Evolutionary conservation across 1,139 yeast species (phyloP), one percentile per base, ranked within the genome.

Genomic region (Yamadazyma siamensis): DNA sequence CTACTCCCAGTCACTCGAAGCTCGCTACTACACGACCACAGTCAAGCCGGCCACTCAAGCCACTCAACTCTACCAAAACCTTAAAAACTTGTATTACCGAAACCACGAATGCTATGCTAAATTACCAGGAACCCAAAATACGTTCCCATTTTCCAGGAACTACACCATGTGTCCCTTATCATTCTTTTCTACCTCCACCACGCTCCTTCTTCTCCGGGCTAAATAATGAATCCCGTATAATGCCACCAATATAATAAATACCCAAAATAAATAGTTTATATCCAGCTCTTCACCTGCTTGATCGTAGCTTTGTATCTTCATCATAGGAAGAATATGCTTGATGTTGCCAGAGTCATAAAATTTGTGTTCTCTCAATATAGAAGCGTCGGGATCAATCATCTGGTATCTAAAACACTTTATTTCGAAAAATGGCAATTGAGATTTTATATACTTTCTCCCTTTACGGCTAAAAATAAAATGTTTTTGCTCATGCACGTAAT

Each of bases 341-440:
- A 43, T 27, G 20, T 42, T 42, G 13, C 47, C 47, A 1, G 37
- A 17, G 19, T 43, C 47, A 29, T 43, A 43, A 27, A 43, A 43
- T 14, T 35, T 41, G 29, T 43, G 47, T 29, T 43, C 47, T 28
- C 36, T 40, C 23, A 43, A 15, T 4, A 41, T 21, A 7, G 16
- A 23, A 28, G 28, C 33, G 29, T 41, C 46, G 11, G 42, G 38
- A 19, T 34, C 31, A 24, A 31, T 26, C 33, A 30, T 30, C 10
- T 18, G 7, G 20, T n/a, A n/a, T n/a, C n/a, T n/a, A n/a, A n/a
- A n/a, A n/a, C n/a, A n/a, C n/a, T n/a, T n/a, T n/a, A n/a, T n/a
- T n/a, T n/a, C n/a, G n/a, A n/a, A n/a, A n/a, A n/a, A n/a, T n/a
- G n/a, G n/a, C n/a, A n/a, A n/a, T n/a, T n/a, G n/a, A n/a, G n/a